Evolutionary conservation across 805 yeast species (phyloP).

Genomic region (Saccharomycopsis microspora): DNA sequence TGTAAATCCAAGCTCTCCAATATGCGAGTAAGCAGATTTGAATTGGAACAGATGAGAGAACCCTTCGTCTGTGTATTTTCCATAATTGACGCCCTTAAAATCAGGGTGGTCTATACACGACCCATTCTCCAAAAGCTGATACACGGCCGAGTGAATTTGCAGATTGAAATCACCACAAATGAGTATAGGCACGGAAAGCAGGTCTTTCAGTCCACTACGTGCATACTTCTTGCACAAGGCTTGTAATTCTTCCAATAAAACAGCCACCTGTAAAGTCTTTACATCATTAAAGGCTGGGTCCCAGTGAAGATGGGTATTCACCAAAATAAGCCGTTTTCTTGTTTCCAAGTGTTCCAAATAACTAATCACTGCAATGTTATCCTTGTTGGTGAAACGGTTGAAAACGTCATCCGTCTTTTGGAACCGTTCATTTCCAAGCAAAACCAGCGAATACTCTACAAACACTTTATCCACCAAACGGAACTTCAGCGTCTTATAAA

Average conservation of each 20-base stretch:
- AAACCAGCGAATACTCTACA: conserved; percentile 74
- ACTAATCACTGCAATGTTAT: conserved; percentile 75
- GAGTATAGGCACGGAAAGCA: conserved; percentile 59
- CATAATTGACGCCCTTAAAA: conserved; percentile 79
- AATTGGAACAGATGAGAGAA: conserved; percentile 71
- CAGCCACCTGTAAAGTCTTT: conserved; percentile 90
- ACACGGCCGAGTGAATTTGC: conserved; percentile 77
- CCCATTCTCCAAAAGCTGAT: conserved; percentile 78
- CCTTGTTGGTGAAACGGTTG: conserved; percentile 93
- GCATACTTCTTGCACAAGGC: conserved; percentile 40
- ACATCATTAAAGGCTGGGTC: conserved; percentile 96
- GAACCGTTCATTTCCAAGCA: conserved; percentile 74
- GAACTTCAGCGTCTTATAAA: conserved; percentile 62
- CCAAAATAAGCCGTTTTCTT: conserved; percentile 62
- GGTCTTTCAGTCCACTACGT: conserved; percentile 28
- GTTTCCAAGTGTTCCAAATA: conserved; percentile 63
- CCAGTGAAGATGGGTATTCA: conserved; percentile 96
- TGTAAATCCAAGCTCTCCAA: conserved; percentile 90
- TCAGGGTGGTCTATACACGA: conserved; percentile 70
- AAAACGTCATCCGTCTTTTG: conserved; percentile 90
- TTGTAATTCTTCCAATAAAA: conserved; percentile 80
- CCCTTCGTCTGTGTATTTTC: conserved; percentile 82
- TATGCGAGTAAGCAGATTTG: conserved; percentile 72
- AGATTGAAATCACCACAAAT: conserved; percentile 97
- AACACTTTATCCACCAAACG: conserved; percentile 57